Percentiles rank a stretch among this genome's conserved stretches.
Conservation (phyloP, 805 yeast species). For the Kodamaea kakaduensis region DNA sequence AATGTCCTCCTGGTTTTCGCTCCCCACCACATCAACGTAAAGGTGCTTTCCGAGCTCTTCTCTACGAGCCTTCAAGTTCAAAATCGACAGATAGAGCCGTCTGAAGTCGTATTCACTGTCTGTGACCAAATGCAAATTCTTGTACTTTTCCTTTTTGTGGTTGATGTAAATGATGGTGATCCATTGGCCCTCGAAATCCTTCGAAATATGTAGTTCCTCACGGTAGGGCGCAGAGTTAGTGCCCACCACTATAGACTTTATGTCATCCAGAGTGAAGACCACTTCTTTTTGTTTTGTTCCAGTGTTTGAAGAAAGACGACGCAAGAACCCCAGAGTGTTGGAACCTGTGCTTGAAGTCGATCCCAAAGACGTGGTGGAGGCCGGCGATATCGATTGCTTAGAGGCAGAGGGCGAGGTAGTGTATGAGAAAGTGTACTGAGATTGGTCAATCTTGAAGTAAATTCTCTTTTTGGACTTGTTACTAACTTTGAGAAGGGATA, state of each 20-base stretch:
- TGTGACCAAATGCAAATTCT: slow-evolving; percentile 78
- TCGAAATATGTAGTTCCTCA: slow-evolving; percentile 74
- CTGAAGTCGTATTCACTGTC: slow-evolving; percentile 55
- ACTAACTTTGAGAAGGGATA: slow-evolving; percentile 64
- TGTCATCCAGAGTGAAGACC: slow-evolving; percentile 52
- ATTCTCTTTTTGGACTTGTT: slow-evolving; percentile 63
- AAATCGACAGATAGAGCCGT: slow-evolving; percentile 52
- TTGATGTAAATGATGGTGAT: slow-evolving; percentile 70
- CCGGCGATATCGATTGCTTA: background rate
- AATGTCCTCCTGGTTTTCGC: slow-evolving; percentile 26
- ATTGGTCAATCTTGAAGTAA: slow-evolving; percentile 52
- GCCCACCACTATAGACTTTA: slow-evolving; percentile 57
- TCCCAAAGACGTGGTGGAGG: background rate
- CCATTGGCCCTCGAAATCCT: slow-evolving; percentile 69
- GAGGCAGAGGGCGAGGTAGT: slow-evolving; percentile 2
- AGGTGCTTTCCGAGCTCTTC: slow-evolving; percentile 55
- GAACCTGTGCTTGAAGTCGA: slow-evolving; percentile 3
- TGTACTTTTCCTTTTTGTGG: slow-evolving; percentile 56
- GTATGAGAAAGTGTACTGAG: slow-evolving; percentile 36
- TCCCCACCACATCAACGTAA: slow-evolving; percentile 36
- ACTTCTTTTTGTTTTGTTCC: slow-evolving; percentile 15
- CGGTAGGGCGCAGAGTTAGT: slow-evolving; percentile 78
- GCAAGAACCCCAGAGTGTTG: background rate
- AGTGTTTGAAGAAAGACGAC: slow-evolving; percentile 4
- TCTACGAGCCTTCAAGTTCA: slow-evolving; percentile 58